phyloP scores from a whole-genome alignment of 352 stramenopile species.

The Globisporangium acanthophoron region DNA sequence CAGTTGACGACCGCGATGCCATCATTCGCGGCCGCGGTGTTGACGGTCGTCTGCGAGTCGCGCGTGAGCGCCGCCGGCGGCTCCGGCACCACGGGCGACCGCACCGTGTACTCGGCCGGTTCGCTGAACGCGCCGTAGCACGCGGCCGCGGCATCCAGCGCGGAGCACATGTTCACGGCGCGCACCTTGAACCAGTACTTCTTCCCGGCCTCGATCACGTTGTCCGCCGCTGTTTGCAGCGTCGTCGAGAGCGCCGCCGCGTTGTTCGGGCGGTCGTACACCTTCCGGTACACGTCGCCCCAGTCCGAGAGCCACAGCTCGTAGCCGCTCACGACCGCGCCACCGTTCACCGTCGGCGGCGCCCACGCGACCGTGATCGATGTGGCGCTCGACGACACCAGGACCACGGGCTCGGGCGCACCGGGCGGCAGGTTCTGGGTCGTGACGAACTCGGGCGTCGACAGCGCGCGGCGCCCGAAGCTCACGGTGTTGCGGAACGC shows the following conservation, averaged over 20 bases:
- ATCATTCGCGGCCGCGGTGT: constrained; percentile 37
- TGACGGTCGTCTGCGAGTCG: constrained; percentile 71
- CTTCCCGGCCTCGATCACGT: constrained; percentile 86
- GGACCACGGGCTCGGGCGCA: constrained; percentile 69
- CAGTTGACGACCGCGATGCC: constrained; percentile 74
- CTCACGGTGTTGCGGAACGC: constrained; percentile 88
- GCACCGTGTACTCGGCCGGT: constrained; percentile 86
- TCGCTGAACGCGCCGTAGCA: constrained; percentile 90
- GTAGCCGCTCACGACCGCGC: constrained; percentile 91
- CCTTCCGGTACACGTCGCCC: constrained; percentile 82
- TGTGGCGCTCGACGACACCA: constrained; percentile 85
- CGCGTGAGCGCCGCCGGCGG: constrained; percentile 59
- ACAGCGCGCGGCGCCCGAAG: constrained; percentile 68
- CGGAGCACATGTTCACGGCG: constrained; percentile 93
- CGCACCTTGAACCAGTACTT: constrained; percentile 93
- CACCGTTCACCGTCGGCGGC: constrained; percentile 87
- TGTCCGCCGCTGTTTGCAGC: constrained; percentile 72
- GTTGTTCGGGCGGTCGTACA: constrained; percentile 93
- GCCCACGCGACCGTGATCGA: constrained; percentile 92
- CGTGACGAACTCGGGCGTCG: constrained; percentile 66
- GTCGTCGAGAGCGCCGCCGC: constrained; percentile 57
- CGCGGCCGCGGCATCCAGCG: constrained; percentile 51
- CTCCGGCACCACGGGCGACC: constrained; percentile 77
- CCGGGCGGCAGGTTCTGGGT: constrained; percentile 89
- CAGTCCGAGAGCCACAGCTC: constrained; percentile 96